Evolutionary conservation across 106 monocot genomes (phyloP).

Genomic region (Xerophyta viscosa): DNA sequence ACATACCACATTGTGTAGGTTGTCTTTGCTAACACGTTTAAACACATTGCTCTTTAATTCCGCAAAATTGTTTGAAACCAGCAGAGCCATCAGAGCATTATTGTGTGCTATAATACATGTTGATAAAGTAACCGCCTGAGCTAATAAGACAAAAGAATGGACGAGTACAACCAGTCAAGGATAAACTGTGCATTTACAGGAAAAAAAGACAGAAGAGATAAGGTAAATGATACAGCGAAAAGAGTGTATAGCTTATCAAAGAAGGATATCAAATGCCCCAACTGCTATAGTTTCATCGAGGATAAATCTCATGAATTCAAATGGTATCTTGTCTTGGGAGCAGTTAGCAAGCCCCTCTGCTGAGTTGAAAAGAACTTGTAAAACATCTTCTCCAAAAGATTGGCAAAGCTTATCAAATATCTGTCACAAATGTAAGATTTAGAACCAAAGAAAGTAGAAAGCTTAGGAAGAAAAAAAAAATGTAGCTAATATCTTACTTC

Average conservation of each 20-base stretch:
- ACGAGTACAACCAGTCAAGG: slow-evolving; percentile 71
- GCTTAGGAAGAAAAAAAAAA: too few relatives aligned
- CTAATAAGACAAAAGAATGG: slow-evolving; percentile 95
- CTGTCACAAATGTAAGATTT: slow-evolving; percentile 21
- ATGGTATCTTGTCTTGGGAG: slow-evolving; percentile 44
- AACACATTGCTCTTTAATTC: slow-evolving; percentile 98
- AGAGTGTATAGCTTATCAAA: not conserved
- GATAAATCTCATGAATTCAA: slow-evolving; percentile 63
- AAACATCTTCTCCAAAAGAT: slow-evolving; percentile 95
- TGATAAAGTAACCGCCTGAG: slow-evolving; percentile 89
- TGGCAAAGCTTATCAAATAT: slow-evolving; percentile 95
- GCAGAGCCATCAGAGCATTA: slow-evolving; percentile 81
- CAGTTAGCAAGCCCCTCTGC: slow-evolving; percentile 81
- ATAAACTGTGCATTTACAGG: slow-evolving; percentile 6
- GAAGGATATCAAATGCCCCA: slow-evolving; percentile 93
- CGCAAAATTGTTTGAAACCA: slow-evolving; percentile 90
- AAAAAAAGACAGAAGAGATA: not conserved
- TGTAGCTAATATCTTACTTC: slow-evolving; percentile 48
- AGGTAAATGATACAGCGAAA: not conserved
- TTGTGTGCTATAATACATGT: slow-evolving; percentile 96
- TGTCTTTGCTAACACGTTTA: slow-evolving; percentile 94
- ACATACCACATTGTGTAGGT: slow-evolving; percentile 77
- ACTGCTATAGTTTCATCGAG: slow-evolving; percentile 70
- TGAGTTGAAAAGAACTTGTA: slow-evolving; percentile 93
- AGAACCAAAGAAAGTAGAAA: too few relatives aligned